These are phyloP conservation scores for Exobasidium cylindrosporum DNA, from an alignment of 1,284 basidiomycete species.

Conservation along the genomic window DNA sequence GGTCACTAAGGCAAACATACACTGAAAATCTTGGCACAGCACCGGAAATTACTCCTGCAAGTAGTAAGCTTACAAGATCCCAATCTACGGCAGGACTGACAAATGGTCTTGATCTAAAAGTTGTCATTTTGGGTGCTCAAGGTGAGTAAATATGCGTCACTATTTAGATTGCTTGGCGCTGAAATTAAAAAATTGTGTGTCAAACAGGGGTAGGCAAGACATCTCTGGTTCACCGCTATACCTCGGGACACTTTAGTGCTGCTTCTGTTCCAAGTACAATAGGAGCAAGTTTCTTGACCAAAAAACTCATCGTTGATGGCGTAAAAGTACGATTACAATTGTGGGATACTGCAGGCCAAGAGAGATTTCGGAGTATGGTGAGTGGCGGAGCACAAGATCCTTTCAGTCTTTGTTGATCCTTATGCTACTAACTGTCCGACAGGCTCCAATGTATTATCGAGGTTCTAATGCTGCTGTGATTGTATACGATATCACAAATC, in stretches of 20 bases:
- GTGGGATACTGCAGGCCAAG: slow-evolving; percentile 94
- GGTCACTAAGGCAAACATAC: slow-evolving; percentile 1
- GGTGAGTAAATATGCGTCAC: no score
- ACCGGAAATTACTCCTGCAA: not conserved
- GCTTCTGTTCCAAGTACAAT: slow-evolving; percentile 67
- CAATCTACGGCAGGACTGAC: slow-evolving; percentile 8
- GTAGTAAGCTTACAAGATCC: not conserved
- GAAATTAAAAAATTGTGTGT: no score
- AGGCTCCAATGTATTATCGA: slow-evolving; percentile 96
- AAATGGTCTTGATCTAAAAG: slow-evolving; percentile 76
- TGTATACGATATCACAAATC: slow-evolving; percentile 94
- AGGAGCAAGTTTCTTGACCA: slow-evolving; percentile 89
- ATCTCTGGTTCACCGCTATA: slow-evolving; percentile 86
- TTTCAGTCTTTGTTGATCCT: slow-evolving; percentile 8
- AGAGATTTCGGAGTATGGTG: slow-evolving; percentile 85
- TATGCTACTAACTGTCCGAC: slow-evolving; percentile 58
- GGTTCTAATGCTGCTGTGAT: slow-evolving; percentile 94
- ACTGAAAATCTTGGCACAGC: not conserved
- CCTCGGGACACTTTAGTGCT: slow-evolving; percentile 64
- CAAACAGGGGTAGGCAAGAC: slow-evolving; percentile 84
- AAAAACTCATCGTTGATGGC: slow-evolving; percentile 84
- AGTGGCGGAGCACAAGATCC: slow-evolving; percentile 42
- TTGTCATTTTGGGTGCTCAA: slow-evolving; percentile 93
- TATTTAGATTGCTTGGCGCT: no score
- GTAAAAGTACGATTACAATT: slow-evolving; percentile 74